Percentiles rank a stretch among this genome's conserved stretches.
These are phyloP conservation scores for Aspergillus panamensis DNA, from an alignment of 495 filamentous ascomycete species.

Conservation along the genomic window DNA sequence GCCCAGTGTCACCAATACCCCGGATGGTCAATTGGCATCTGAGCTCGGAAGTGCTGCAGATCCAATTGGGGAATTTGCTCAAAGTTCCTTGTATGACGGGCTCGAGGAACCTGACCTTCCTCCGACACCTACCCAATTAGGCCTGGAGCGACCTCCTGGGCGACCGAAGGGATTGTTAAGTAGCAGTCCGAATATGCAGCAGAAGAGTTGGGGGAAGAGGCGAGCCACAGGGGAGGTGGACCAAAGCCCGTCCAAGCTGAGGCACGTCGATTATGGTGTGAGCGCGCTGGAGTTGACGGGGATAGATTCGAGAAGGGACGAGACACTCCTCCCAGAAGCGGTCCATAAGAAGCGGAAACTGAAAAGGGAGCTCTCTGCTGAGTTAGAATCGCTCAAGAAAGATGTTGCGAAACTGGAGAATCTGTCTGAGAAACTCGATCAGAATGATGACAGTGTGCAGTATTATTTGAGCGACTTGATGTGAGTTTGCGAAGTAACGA, in stretches of 20 bases:
- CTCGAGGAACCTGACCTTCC: slow-evolving; percentile 64
- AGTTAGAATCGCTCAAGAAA: slow-evolving; percentile 33
- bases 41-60: slow-evolving; percentile 36
- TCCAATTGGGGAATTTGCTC: slow-evolving; percentile 19
- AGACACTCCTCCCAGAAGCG: slow-evolving; percentile 23
- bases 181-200: slow-evolving; percentile 42
- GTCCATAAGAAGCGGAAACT: slow-evolving; percentile 31
- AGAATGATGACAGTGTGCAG: slow-evolving; percentile 21
- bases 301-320: slow-evolving; percentile 4
- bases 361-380: slow-evolving; percentile 29
- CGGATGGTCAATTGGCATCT: slow-evolving; percentile 40
- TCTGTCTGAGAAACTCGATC: slow-evolving; percentile 28
- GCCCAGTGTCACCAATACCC: slow-evolving; percentile 23
- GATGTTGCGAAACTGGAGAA: slow-evolving; percentile 39
- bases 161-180: slow-evolving; percentile 37
- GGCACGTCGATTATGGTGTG: slow-evolving; percentile 22
- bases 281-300: slow-evolving; percentile 13
- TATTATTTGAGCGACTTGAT: slow-evolving; percentile 31
- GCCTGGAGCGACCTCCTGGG: slow-evolving; percentile 45
- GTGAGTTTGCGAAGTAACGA: slow-evolving; percentile 21
- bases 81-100: slow-evolving; percentile 36
- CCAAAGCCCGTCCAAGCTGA: slow-evolving; percentile 34
- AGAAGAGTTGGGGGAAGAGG: slow-evolving; percentile 30
- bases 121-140: slow-evolving; percentile 62
- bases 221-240: slow-evolving; percentile 22